A percentile compares a stretch with the other conserved stretches of the same genome.
These are phyloP conservation scores for Arabidopsis hybrid DNA, from an alignment of 441 rosid species.

Conservation along the genomic window DNA sequence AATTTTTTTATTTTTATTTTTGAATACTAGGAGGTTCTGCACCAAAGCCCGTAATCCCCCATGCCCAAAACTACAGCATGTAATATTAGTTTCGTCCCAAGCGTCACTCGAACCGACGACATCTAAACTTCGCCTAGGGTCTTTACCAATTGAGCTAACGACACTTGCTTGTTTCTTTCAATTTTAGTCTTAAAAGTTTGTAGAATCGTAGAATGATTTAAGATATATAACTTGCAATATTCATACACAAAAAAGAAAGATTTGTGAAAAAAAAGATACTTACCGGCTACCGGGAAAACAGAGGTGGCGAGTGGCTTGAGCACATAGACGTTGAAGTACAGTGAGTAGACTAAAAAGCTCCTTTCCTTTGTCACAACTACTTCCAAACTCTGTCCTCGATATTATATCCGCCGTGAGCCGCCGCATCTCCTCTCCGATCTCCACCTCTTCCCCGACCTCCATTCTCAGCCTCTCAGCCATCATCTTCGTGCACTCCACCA, in stretches of 20 bases:
- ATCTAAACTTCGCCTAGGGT: no score
- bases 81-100: no score
- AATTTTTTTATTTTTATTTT: no score
- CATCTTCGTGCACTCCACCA: conserved; percentile 81
- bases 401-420: conserved; percentile 85
- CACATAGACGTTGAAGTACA: conserved; percentile 69
- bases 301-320: conserved; percentile 79
- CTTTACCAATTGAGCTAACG: no score
- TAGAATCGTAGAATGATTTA: no score
- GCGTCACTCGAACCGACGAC: no score
- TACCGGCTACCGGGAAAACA: conserved; percentile 94
- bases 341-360: conserved; percentile 73
- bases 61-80: no score
- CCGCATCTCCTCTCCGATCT: conserved; percentile 79
- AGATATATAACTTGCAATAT: no score
- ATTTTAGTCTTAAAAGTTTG: background rate
- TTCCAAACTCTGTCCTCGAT: conserved; percentile 84
- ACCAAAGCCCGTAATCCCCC: no score
- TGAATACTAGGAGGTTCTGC: no score
- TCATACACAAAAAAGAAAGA: background rate
- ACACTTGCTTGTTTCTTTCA: no score
- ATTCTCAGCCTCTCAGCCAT: conserved; percentile 63
- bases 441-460: conserved; percentile 64
- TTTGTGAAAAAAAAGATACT: conserved; percentile 15
- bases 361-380: conserved; percentile 81